phyloP scores from a whole-genome alignment of 2,329 filamentous ascomycete genomes.

The Polytolypa hystricis region DNA sequence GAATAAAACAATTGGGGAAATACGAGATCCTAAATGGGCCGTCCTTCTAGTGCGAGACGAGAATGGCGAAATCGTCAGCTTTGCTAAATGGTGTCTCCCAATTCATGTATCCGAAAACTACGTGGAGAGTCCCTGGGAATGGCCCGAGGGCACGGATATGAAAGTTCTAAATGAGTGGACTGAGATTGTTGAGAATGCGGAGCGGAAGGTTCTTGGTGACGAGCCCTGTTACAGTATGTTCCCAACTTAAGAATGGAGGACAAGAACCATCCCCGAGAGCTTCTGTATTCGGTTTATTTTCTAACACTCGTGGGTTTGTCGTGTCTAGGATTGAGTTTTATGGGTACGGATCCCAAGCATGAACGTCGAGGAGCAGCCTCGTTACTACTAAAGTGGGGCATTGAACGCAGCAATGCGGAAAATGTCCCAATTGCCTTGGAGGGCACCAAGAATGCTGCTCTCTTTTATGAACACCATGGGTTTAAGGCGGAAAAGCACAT shows the following conservation, averaged over 20 bases:
- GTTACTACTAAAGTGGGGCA: conserved; percentile 12
- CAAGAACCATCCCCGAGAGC: too few species aligned
- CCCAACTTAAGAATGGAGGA: too few species aligned
- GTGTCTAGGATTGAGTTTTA: conserved; percentile 13
- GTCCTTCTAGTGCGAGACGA: conserved; percentile 11
- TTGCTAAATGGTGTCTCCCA: conserved; percentile 15
- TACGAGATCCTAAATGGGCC: conserved; percentile 11
- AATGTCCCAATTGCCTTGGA: conserved; percentile 8
- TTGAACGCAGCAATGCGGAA: conserved; percentile 9
- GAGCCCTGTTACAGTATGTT: conserved; percentile 8
- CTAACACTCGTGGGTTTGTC: too few species aligned
- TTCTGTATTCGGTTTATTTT: too few species aligned
- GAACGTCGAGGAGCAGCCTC: conserved; percentile 13
- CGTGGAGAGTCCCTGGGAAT: conserved; percentile 11
- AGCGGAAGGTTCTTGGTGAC: conserved; percentile 3
- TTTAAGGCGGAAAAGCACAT: conserved; percentile 9
- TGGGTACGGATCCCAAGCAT: conserved; percentile 12
- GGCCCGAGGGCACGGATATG: conserved; percentile 13
- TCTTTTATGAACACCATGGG: conserved; percentile 10
- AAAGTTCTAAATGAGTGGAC: conserved; percentile 11
- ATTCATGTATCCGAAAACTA: conserved; percentile 7
- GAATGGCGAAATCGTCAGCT: conserved; percentile 10
- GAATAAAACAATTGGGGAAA: conserved; percentile 12
- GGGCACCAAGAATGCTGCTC: conserved; percentile 8
- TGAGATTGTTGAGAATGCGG: conserved; percentile 8